Evolutionary conservation across 2,329 filamentous ascomycete genomes (phyloP), one percentile per base, ranked within the genome.

Genomic region (Sarocladiaceae sp.): DNA sequence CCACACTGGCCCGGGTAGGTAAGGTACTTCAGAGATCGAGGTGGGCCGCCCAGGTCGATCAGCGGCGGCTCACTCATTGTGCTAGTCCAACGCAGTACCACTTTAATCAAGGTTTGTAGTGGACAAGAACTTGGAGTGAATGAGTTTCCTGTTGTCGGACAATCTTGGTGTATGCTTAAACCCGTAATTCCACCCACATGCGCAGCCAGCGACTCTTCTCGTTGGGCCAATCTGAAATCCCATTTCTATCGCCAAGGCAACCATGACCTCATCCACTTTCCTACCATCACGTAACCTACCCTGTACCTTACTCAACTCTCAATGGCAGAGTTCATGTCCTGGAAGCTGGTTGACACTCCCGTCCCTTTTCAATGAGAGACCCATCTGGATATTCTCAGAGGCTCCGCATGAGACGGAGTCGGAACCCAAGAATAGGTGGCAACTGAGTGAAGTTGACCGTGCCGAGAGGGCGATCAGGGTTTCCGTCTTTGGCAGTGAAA

Each of bases 381-480:
- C 37, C 24, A 41, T 41, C 24, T n/a, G n/a, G n/a, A n/a, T n/a
- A n/a, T n/a, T n/a, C n/a, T n/a, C n/a, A n/a, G n/a, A n/a, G n/a
- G n/a, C n/a, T n/a, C n/a, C n/a, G n/a, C n/a, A n/a, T n/a, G n/a
- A 29, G 12, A 5, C 37, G 37, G 10, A 44, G 16, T 15, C 43
- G 43, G 35, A 56, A 49, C 0, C 51, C 48, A 49, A 55, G 35
- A 27, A 67, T 50, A 4, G 58, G 54, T 0, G 65, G 63, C 5
- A 68, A 47, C 51, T 69, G 61, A 19, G 56, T 56, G 46, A 53
- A 73, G 49, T 71, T 72, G 40, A 55, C 52, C 21, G 58, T 63
- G 0, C 62, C 56, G 41, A 66, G 57, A 5, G 61, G 50, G 19
- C 62, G 55, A 4, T 49, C 40, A 1, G 52, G 35, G 11, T 57